Base-by-base conservation (phyloP, 257 asterid genomes). In the Petunia axillaris region DNA sequence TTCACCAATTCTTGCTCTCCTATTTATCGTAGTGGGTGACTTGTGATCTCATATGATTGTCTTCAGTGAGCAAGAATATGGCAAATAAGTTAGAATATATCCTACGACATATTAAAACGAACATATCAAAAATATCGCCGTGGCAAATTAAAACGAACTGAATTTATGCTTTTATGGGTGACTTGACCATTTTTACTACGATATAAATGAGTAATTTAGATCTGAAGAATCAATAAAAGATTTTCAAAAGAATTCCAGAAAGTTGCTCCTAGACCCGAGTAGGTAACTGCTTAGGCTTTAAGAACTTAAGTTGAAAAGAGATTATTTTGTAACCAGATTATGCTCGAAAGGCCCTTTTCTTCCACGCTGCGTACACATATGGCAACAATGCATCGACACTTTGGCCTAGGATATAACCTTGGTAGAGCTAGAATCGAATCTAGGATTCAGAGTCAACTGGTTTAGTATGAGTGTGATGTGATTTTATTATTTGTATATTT, bases 1-100 rank as follows among this genome's bases (percentile, higher is more conserved):
- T 64, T 48, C 55, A 60, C 77, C 41, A 53, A 65, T 53, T 66
- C 65, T 1, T 79, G 82, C 65, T 79, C 77, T 13, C 59, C 64
- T 36, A 59, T 37, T 52, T 66, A 79, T 65, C 54, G 82, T 50
- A 63, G 64, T 36, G 76, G 82, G 64, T 79, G 57, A 53, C 57
- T 79, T 53, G 50, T 65, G 48, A 1, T 38, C 73, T 39, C 50
- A 3, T 64, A 64, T 64, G 35, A 4, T 64, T 1, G 4, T 38
- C 25, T 64, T 0, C 0, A 64, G 5, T 11, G 71, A 64, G 71
- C 25, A 64, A 38, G 48, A 64, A 35, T 13, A 64, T 64, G 50
- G 13, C 50, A 64, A 44, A 5, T 10, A 25, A 25, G 25, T 25
- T 25, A 25, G 25, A 25, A 25, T 25, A 25, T 39, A 64, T 15